Conservation (phyloP, 2,329 filamentous ascomycete species). For the Ploettnerulaceae sp. region DNA sequence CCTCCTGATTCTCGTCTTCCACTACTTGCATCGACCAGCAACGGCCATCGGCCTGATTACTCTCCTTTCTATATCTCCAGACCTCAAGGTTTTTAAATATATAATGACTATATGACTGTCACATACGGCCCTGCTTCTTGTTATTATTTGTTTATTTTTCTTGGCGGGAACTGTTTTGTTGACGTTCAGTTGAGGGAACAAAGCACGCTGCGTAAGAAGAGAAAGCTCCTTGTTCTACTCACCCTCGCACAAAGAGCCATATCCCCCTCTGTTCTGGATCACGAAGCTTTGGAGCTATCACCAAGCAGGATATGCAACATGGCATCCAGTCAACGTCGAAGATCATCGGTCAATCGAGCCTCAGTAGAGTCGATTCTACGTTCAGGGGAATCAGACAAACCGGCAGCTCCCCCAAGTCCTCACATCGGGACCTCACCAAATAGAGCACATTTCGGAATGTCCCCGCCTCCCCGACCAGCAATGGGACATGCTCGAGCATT, state of each 20-base stretch:
- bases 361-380: conserved; percentile 32
- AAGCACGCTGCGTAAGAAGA: conserved; percentile 16
- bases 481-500: conserved; percentile 25
- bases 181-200: conserved; percentile 25
- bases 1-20: not conserved
- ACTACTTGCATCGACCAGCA: not conserved
- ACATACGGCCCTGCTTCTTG: conserved; percentile 15
- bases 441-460: conserved; percentile 25
- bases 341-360: conserved; percentile 28
- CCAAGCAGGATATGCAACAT: conserved; percentile 29
- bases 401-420: conserved; percentile 24
- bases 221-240: conserved; percentile 18
- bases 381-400: conserved; percentile 22
- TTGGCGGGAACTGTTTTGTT: conserved; percentile 25
- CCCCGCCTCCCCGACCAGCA: conserved; percentile 22
- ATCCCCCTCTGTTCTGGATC: conserved; percentile 21
- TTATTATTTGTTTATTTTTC: conserved; percentile 21
- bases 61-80: conserved; percentile 9
- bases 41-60: conserved; percentile 19
- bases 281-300: conserved; percentile 19
- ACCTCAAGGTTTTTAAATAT: conserved; percentile 7
- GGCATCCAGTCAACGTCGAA: conserved; percentile 26
- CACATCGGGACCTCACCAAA: conserved; percentile 29
- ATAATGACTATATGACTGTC: conserved; percentile 26
- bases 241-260: conserved; percentile 25